Evolutionary conservation across 108 stramenopile species (phyloP).

Genomic region (Mediolabrus comicus): DNA sequence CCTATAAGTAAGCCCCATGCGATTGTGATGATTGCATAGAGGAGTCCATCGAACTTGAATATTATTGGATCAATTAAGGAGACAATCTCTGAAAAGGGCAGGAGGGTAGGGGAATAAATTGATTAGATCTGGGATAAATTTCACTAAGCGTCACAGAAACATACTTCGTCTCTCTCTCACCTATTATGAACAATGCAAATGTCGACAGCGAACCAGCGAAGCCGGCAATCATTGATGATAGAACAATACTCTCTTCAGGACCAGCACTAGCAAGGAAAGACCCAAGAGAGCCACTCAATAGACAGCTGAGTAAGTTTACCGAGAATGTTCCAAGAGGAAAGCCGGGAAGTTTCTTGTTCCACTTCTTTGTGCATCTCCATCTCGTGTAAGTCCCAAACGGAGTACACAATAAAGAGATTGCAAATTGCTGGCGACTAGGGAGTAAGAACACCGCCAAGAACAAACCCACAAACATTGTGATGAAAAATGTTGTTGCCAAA

Average conservation of each 20-base stretch:
- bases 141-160: background rate
- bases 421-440: conserved; percentile 58
- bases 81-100: conserved; percentile 54
- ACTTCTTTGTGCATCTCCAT: conserved; percentile 63
- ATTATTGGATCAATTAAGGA: conserved; percentile 73
- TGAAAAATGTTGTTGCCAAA: conserved; percentile 67
- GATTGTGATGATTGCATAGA: conserved; percentile 66
- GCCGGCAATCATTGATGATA: conserved; percentile 72
- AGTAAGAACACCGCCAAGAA: conserved; percentile 61
- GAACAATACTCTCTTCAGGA: conserved; percentile 64
- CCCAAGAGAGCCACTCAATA: conserved; percentile 68
- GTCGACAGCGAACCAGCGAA: conserved; percentile 79
- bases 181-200: conserved; percentile 69
- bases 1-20: conserved; percentile 68
- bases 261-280: conserved; percentile 72
- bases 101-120: background rate
- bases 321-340: conserved; percentile 84
- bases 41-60: conserved; percentile 74
- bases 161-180: background rate
- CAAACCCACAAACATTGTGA: conserved; percentile 51
- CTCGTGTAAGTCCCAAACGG: conserved; percentile 76
- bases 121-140: background rate
- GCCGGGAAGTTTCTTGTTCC: conserved; percentile 64
- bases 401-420: conserved; percentile 74
- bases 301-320: conserved; percentile 77